Conservation (phyloP, 306 rosid genomes). For the Quercus suber region DNA sequence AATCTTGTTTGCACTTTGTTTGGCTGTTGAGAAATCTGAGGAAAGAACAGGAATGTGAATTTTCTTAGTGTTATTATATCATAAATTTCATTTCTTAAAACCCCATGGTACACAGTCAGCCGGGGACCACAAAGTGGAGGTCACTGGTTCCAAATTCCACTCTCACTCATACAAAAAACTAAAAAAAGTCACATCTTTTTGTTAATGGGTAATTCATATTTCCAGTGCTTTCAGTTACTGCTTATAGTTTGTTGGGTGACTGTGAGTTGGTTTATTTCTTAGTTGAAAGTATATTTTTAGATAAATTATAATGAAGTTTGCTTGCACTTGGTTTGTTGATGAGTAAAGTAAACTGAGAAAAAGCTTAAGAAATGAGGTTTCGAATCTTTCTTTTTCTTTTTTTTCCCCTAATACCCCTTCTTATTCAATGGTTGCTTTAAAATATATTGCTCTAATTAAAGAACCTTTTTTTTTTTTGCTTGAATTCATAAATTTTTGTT, state of each 20-base stretch:
- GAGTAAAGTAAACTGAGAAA: neutral
- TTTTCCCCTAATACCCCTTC: neutral
- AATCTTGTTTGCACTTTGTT: neutral
- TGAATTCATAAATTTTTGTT: conserved; percentile 1
- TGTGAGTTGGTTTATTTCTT: neutral
- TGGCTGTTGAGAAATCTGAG: neutral
- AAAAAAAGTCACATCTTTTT: conserved; percentile 15
- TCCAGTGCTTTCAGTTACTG: neutral
- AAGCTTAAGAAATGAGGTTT: neutral
- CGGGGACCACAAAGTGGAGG: no score
- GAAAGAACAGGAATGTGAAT: neutral
- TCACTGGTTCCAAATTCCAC: no score
- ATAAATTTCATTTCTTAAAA: neutral
- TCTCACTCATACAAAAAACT: neutral
- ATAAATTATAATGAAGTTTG: neutral
- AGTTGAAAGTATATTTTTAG: neutral
- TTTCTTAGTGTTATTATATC: neutral
- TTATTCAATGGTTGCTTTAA: neutral
- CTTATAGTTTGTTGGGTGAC: neutral
- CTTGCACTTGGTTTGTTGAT: neutral
- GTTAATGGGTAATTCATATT: conserved; percentile 33
- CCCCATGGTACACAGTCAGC: no score
- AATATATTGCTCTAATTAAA: neutral
- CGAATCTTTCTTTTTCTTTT: neutral
- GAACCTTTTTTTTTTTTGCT: neutral